Evolutionary conservation across 495 filamentous ascomycete species (phyloP).

Genomic region (Aspergillus funiculosus): DNA sequence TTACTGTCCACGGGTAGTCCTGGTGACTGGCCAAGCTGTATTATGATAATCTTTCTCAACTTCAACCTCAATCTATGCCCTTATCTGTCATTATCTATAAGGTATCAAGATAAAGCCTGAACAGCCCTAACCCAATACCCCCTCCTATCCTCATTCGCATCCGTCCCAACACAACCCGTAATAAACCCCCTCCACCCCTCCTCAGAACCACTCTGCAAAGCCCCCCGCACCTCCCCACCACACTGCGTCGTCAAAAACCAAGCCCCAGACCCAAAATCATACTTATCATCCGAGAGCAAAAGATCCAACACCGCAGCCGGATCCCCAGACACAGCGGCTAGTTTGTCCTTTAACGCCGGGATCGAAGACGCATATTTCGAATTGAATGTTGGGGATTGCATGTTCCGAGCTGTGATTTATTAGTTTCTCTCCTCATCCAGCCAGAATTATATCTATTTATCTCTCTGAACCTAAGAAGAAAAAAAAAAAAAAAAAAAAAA

Average conservation of each 20-base stretch:
- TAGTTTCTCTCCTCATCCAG: neutral
- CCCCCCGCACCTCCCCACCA: slow-evolving; percentile 31
- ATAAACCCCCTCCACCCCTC: slow-evolving; percentile 60
- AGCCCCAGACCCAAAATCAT: slow-evolving; percentile 65
- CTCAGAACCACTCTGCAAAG: slow-evolving; percentile 47
- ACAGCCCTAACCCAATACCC: slow-evolving; percentile 50
- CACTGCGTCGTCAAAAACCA: slow-evolving; percentile 75
- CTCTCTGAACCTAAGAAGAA: neutral
- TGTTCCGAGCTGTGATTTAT: slow-evolving; percentile 54
- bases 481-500: slow-evolving; percentile 2
- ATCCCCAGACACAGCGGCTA: slow-evolving; percentile 31
- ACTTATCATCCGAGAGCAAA: slow-evolving; percentile 49
- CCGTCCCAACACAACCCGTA: slow-evolving; percentile 54
- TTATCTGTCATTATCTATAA: too few relatives aligned
- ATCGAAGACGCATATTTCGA: slow-evolving; percentile 57
- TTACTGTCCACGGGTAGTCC: slow-evolving; percentile 2
- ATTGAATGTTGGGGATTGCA: slow-evolving; percentile 62
- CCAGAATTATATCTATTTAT: neutral
- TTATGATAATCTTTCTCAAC: neutral
- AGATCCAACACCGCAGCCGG: slow-evolving; percentile 51
- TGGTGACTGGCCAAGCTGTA: neutral
- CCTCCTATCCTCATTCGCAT: slow-evolving; percentile 42
- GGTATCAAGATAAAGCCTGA: slow-evolving; percentile 33
- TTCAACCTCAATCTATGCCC: slow-evolving; percentile 16
- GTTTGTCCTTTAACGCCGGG: slow-evolving; percentile 37